Conservation (phyloP, 192 early-diverging fungal genomes). For the Coemansia sp. region DNA sequence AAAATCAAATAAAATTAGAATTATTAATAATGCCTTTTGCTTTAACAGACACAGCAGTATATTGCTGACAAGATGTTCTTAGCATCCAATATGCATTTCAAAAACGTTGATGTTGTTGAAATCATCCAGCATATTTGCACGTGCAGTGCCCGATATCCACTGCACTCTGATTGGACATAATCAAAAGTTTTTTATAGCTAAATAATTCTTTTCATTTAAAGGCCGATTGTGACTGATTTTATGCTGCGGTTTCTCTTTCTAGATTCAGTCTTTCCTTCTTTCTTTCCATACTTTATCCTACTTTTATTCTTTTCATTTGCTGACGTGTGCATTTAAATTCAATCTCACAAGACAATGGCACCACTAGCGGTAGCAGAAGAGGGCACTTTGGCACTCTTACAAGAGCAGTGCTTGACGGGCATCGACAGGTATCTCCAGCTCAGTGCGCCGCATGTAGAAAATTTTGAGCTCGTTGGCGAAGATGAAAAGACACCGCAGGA, state of each 20-base stretch:
- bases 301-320: constrained; percentile 4
- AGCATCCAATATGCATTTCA: background rate
- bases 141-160: background rate
- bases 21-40: background rate
- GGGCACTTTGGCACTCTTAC: background rate
- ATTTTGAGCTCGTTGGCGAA: constrained; percentile 54
- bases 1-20: background rate
- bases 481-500: constrained; percentile 47
- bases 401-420: constrained; percentile 22
- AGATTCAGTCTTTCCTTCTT: background rate
- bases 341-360: constrained; percentile 9
- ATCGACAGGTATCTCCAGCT: constrained; percentile 44
- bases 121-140: background rate
- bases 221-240: too few species aligned
- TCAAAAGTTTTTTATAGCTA: background rate
- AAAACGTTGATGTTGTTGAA: background rate
- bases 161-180: background rate
- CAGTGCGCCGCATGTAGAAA: constrained; percentile 45
- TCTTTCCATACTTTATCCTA: constrained; percentile 1
- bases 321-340: constrained; percentile 1
- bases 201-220: too few species aligned
- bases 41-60: too few species aligned
- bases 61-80: too few species aligned
- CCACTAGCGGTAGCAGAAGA: constrained; percentile 7
- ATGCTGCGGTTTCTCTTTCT: too few species aligned